These are phyloP conservation scores for Emydomyces testavorans DNA, from an alignment of 2,329 filamentous ascomycete genomes.

Conservation along the genomic window DNA sequence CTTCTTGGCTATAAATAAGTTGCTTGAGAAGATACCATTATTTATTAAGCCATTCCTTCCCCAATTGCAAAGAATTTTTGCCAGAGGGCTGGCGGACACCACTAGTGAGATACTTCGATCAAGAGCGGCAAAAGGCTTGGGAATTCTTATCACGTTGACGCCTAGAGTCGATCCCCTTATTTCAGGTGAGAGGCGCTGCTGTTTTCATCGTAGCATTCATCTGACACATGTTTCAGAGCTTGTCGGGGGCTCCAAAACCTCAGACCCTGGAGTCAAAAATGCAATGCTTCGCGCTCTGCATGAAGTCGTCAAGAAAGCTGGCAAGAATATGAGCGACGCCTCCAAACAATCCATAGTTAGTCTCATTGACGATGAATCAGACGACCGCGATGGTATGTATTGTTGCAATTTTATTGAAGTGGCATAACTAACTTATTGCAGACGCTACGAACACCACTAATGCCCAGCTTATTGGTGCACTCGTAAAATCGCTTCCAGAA, in stretches of 20 bases:
- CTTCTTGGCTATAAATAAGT: conserved; percentile 81
- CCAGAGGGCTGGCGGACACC: conserved; percentile 85
- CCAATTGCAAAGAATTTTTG: conserved; percentile 91
- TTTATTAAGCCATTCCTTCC: conserved; percentile 95
- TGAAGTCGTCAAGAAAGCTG: conserved; percentile 91
- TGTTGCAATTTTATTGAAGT: neutral
- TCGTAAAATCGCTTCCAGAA: conserved; percentile 72
- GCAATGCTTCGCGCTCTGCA: conserved; percentile 96
- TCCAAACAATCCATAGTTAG: conserved; percentile 76
- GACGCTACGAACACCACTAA: conserved; percentile 75
- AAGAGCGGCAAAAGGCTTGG: conserved; percentile 83
- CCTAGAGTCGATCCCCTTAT: conserved; percentile 92
- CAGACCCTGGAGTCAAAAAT: conserved; percentile 73
- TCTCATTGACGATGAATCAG: conserved; percentile 74
- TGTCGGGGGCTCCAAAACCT: conserved; percentile 87
- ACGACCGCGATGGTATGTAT: conserved; percentile 54
- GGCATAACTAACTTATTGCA: conserved; percentile 18
- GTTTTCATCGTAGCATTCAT: neutral
- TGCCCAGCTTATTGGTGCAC: conserved; percentile 74
- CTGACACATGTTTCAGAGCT: conserved; percentile 49
- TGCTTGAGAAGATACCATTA: conserved; percentile 90
- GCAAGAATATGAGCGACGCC: conserved; percentile 83
- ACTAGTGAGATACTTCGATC: conserved; percentile 79
- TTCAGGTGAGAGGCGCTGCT: conserved; percentile 32
- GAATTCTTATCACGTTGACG: conserved; percentile 89